Evolutionary conservation across 2,329 filamentous ascomycete species (phyloP).

Genomic region (Monilinia fructigena): DNA sequence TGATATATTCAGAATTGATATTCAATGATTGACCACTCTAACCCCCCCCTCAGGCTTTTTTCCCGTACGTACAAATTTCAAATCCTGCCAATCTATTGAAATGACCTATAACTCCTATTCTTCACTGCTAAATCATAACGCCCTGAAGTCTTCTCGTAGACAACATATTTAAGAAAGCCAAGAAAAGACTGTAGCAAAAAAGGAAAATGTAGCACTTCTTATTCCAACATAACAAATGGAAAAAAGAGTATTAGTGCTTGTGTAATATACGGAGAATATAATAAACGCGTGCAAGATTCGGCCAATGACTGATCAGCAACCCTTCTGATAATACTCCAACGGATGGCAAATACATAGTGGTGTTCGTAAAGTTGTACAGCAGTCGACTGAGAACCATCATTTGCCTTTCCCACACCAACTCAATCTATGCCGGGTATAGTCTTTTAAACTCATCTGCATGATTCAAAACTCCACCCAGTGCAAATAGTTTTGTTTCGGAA

Average conservation of each 20-base stretch:
- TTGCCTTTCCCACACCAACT: slow-evolving; percentile 27
- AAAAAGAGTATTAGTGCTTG: slow-evolving; percentile 7
- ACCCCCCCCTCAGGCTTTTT: not conserved
- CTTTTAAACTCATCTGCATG: slow-evolving; percentile 30
- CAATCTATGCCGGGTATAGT: slow-evolving; percentile 39
- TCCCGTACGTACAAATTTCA: slow-evolving; percentile 2
- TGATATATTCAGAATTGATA: slow-evolving; percentile 17
- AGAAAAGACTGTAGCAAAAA: slow-evolving; percentile 8
- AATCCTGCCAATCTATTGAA: slow-evolving; percentile 17
- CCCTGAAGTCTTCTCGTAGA: not conserved
- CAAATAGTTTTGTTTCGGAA: slow-evolving; percentile 25
- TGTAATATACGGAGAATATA: not conserved
- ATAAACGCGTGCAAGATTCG: not conserved
- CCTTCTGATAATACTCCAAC: not conserved
- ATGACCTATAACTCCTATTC: slow-evolving; percentile 6
- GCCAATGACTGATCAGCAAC: not conserved
- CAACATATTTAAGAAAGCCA: not conserved
- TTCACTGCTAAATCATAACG: slow-evolving; percentile 1
- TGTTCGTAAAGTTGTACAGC: not conserved
- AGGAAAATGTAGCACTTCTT: slow-evolving; percentile 1
- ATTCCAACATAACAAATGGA: not conserved
- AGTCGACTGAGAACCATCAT: slow-evolving; percentile 7
- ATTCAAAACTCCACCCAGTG: slow-evolving; percentile 38
- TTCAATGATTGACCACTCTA: slow-evolving; percentile 16
- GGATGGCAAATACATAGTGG: not conserved